Evolutionary conservation across 2,329 filamentous ascomycete genomes (phyloP), one percentile per base, ranked within the genome.

Genomic region (Stachybotrys echinatus): DNA sequence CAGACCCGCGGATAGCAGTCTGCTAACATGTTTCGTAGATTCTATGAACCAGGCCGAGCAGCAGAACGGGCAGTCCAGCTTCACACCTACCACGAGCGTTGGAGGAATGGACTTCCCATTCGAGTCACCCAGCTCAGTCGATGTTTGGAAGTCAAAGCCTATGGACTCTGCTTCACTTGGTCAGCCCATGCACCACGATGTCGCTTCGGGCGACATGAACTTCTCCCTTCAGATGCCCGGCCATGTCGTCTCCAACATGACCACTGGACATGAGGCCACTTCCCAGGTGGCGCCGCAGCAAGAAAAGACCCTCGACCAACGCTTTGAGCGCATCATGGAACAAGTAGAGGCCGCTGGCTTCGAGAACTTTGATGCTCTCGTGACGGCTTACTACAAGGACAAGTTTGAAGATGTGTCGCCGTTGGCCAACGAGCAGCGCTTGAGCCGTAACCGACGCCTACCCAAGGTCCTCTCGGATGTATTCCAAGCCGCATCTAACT

Each of bases 351-450:
- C 55, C 2, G 54, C 50, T 3, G 61, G 59, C 6, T 63, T 63
- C 38, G 53, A 58, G 3, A 59, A 49, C 17, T 60, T 65, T 19
- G 61, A 65, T 23, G 53, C 57, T 14, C 40, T 61, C 17, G 59
- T 57, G n/a, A 54, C 56, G 12, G 55, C 60, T 3, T 64, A 63
- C 49, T 65, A 63, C 50, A 52, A 53, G 40, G 52, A 54, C 20
- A 52, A 48, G 1, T 58, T 60, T 23, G 45, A 42, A 17, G 53
- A 57, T 12, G 42, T 55, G 3, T 58, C 57, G 7, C 49, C 58
- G 1, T 47, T 62, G 8, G 55, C 58, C 10, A 50, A 61, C n/a
- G 58, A 63, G 42, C 61, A 64, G 47, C 55, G 56, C 2, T 42
- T 57, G 12, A 63, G 58, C 37, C 58, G 61, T 19, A 60, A 60